phyloP scores from a whole-genome alignment of 2,329 filamentous ascomycete species.

The Geosmithia morbida region DNA sequence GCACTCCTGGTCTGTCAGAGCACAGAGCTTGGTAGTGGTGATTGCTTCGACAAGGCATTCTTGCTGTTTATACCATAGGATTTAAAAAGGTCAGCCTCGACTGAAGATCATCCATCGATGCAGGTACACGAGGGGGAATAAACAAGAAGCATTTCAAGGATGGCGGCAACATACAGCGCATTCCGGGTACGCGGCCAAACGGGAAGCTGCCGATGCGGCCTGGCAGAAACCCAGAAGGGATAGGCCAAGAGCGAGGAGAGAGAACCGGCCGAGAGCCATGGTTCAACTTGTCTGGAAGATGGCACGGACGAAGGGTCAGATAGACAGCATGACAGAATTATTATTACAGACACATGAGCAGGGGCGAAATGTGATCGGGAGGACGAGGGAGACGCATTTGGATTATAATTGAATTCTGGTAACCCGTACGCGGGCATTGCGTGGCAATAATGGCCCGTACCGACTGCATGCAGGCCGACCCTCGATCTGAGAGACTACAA shows the following conservation, averaged over 20 bases:
- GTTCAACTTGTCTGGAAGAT: background rate
- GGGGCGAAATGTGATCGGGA: background rate
- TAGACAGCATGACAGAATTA: background rate
- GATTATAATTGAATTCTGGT: background rate
- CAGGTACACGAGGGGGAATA: background rate
- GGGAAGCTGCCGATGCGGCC: background rate
- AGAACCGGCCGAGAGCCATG: background rate
- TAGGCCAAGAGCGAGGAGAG: background rate
- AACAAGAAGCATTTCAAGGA: background rate
- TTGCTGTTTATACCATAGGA: background rate
- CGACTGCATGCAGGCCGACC: no score
- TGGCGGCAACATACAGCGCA: background rate
- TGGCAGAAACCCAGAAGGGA: background rate
- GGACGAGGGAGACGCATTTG: background rate
- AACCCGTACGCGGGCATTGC: no score
- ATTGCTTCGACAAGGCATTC: background rate
- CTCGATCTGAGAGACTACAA: background rate
- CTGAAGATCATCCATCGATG: no score
- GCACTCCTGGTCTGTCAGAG: conserved; percentile 1
- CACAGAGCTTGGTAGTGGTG: background rate
- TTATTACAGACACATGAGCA: no score
- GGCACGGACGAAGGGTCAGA: background rate
- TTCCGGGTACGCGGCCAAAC: background rate
- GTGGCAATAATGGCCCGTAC: no score
- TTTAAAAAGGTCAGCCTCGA: no score